Base-by-base conservation (phyloP, 805 yeast species). In the Teunomyces gatunensis region DNA sequence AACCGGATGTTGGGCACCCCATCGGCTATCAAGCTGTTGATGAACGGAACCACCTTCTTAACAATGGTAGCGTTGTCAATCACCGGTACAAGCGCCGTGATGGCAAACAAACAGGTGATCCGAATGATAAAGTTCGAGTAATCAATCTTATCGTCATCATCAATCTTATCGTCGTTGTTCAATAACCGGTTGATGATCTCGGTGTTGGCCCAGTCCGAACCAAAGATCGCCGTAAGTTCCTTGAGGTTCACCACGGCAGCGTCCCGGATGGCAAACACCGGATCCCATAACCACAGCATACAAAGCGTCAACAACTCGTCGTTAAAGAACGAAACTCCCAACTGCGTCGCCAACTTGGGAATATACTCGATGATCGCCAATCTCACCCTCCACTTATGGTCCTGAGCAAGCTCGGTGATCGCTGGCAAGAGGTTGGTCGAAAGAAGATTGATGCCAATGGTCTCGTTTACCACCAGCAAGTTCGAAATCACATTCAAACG, bases 281-380 rank as follows among this genome's bases (percentile, higher is more conserved):
- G 87, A 71, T 94, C 99, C 96, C 97, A 91, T 54, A 94, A 75
- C 98, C 99, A 94, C n/a, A 91, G 87, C 80, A 94, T 80, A 60
- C 97, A 94, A 57, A 94, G 75, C 43, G 87, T 84, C 53, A 96
- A 90, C 54, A 94, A 76, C 59, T 91, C 96, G 64, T 89, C 87
- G 67, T 94, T 94, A 69, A 94, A 94, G 61, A 92, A 90, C 25
- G 89, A 84, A 45, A 87, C 91, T 25, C 99, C 99, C 50, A 94
- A 76, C 70, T 94, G 98, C 59, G 87, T 87, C 6, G 98, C 97
- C 55, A 94, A 75, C 53, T 92, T 77, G 27, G 99, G 99, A 55
- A 91, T 89, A 70, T 94, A 94, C 65, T 94, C 96, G 61, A 94
- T 94, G 52, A 94, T 94, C 9, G 98, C 98, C 64, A 94, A 77